Evolutionary conservation across 805 yeast species (phyloP).

Genomic region (Lachancea quebecensis): DNA sequence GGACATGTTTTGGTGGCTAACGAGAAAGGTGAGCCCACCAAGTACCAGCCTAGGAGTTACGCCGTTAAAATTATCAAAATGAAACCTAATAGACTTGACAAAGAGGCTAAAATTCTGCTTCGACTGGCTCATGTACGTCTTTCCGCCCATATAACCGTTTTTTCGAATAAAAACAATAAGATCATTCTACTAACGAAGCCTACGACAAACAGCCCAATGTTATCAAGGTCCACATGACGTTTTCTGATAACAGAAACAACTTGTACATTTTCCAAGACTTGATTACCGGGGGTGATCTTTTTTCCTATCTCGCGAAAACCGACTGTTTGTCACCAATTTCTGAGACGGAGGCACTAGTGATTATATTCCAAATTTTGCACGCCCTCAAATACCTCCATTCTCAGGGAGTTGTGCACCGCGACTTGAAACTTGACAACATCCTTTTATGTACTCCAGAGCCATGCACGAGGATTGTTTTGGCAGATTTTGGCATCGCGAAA

Average conservation of each 20-base stretch:
- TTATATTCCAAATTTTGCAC: conserved; percentile 48
- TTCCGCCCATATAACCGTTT: neutral
- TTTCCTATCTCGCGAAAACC: conserved; percentile 44
- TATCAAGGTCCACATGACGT: conserved; percentile 38
- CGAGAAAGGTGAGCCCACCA: neutral
- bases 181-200: conserved; percentile 5
- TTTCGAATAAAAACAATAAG: neutral
- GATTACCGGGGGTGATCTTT: conserved; percentile 52
- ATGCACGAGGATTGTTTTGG: conserved; percentile 47
- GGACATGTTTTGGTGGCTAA: conserved; percentile 39
- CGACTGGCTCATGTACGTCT: conserved; percentile 36
- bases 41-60: conserved; percentile 31
- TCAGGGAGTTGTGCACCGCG: conserved; percentile 55
- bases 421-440: conserved; percentile 60
- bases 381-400: conserved; percentile 52
- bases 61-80: conserved; percentile 45
- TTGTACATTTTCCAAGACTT: conserved; percentile 44
- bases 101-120: conserved; percentile 40
- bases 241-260: conserved; percentile 18
- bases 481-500: conserved; percentile 63
- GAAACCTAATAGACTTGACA: conserved; percentile 25
- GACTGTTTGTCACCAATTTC: conserved; percentile 37
- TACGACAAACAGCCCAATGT: conserved; percentile 37
- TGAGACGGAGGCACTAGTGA: conserved; percentile 48
- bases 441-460: conserved; percentile 47